phyloP scores from a whole-genome alignment of 2,329 filamentous ascomycete species.

The Phyllosticta citriasiana region DNA sequence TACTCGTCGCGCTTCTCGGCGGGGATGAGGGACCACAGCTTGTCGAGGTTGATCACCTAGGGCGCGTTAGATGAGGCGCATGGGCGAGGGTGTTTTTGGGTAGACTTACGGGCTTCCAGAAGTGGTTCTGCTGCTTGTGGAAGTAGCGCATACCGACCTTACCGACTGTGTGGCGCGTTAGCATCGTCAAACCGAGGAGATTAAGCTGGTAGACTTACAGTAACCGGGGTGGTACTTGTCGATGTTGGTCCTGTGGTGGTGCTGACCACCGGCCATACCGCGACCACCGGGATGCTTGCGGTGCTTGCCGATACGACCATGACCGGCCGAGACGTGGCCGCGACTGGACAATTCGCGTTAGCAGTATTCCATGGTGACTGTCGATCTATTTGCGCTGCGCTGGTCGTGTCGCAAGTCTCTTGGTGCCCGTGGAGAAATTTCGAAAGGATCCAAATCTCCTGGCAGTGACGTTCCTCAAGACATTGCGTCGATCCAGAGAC shows the following conservation, averaged over 20 bases:
- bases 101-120: slow-evolving; percentile 71
- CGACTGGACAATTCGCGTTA: slow-evolving; percentile 52
- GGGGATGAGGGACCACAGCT: slow-evolving; percentile 96
- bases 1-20: slow-evolving; percentile 88
- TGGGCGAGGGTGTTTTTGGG: not conserved
- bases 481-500: slow-evolving; percentile 1
- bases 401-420: not conserved
- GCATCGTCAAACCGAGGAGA: slow-evolving; percentile 42
- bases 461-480: not conserved
- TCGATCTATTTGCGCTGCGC: not conserved
- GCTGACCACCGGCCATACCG: slow-evolving; percentile 88
- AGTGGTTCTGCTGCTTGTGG: slow-evolving; percentile 87
- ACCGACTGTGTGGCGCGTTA: slow-evolving; percentile 46
- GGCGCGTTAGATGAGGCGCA: not conserved
- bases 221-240: slow-evolving; percentile 93
- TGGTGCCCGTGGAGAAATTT: not conserved
- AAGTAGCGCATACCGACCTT: slow-evolving; percentile 50
- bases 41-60: slow-evolving; percentile 84
- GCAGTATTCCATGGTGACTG: slow-evolving; percentile 12
- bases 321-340: slow-evolving; percentile 96
- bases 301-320: slow-evolving; percentile 98
- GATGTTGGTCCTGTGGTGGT: slow-evolving; percentile 92
- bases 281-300: slow-evolving; percentile 72
- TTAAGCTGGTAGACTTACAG: slow-evolving; percentile 21
- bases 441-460: not conserved